phyloP scores from a whole-genome alignment of 768 basidiomycete species.

The Russula vinacea region DNA sequence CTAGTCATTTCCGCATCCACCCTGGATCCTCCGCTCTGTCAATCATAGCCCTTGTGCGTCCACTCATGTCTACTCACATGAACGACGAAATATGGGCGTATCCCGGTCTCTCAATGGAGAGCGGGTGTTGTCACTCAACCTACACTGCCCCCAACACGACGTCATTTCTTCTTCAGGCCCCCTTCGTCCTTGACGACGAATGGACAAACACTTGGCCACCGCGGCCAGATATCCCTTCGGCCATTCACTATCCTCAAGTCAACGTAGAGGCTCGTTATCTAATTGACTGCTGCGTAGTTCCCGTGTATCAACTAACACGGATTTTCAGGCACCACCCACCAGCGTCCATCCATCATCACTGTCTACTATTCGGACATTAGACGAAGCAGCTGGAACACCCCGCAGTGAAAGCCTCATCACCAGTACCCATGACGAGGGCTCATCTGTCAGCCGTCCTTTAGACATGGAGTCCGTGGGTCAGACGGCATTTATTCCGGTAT shows the following conservation, averaged over 20 bases:
- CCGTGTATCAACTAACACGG: background rate
- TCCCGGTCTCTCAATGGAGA: background rate
- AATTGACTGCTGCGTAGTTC: background rate
- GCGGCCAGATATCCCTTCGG: background rate
- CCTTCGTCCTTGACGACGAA: too few relatives aligned
- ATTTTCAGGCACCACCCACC: background rate
- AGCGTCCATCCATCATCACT: too few relatives aligned
- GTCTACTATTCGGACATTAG: background rate
- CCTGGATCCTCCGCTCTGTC: background rate
- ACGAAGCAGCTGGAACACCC: background rate
- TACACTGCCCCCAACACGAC: too few relatives aligned
- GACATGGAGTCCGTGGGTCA: too few relatives aligned
- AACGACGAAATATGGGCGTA: background rate
- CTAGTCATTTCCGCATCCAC: background rate
- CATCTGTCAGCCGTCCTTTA: background rate
- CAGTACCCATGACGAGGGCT: too few relatives aligned
- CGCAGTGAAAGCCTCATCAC: background rate
- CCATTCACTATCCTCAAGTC: background rate
- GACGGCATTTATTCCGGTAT: background rate
- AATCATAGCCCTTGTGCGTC: background rate
- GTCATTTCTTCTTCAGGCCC: background rate
- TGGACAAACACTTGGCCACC: background rate
- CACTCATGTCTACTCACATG: background rate
- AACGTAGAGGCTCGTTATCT: conserved; percentile 1
- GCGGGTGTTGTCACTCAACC: background rate